Conservation (phyloP, 2,329 filamentous ascomycete species). For the Grosmannia penicillata region DNA sequence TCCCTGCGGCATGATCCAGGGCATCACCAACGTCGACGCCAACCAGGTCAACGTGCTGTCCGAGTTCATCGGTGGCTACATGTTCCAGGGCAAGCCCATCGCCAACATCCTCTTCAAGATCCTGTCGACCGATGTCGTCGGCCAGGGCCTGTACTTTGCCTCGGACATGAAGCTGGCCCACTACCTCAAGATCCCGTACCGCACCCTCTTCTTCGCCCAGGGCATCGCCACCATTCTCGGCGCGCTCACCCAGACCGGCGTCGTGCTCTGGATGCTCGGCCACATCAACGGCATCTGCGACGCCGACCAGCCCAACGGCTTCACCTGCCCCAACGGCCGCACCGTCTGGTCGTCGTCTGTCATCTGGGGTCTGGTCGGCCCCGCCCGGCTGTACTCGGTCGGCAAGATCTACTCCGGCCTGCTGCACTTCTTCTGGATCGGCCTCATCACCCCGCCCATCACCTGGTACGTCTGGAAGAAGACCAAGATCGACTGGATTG, state of each 20-base stretch:
- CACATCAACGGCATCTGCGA: conserved; percentile 26
- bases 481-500: conserved; percentile 16
- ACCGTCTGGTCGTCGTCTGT: conserved; percentile 31
- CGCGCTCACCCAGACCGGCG: conserved; percentile 25
- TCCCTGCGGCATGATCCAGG: conserved; percentile 31
- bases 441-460: conserved; percentile 22
- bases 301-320: conserved; percentile 25
- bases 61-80: conserved; percentile 32
- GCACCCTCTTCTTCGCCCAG: conserved; percentile 31
- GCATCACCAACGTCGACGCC: conserved; percentile 30
- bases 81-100: conserved; percentile 28
- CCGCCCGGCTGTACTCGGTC: conserved; percentile 28
- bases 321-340: conserved; percentile 32
- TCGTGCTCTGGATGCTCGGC: conserved; percentile 18
- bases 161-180: conserved; percentile 36
- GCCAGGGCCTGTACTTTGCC: conserved; percentile 29
- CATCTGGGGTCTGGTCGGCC: conserved; percentile 37
- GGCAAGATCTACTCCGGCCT: conserved; percentile 30
- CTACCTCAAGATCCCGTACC: conserved; percentile 33
- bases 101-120: conserved; percentile 32
- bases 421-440: conserved; percentile 37
- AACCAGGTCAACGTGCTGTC: conserved; percentile 32
- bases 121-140: conserved; percentile 23
- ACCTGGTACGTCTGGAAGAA: conserved; percentile 26
- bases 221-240: conserved; percentile 30